Base-by-base conservation (phyloP, 805 yeast species). In the Candida boleticola region DNA sequence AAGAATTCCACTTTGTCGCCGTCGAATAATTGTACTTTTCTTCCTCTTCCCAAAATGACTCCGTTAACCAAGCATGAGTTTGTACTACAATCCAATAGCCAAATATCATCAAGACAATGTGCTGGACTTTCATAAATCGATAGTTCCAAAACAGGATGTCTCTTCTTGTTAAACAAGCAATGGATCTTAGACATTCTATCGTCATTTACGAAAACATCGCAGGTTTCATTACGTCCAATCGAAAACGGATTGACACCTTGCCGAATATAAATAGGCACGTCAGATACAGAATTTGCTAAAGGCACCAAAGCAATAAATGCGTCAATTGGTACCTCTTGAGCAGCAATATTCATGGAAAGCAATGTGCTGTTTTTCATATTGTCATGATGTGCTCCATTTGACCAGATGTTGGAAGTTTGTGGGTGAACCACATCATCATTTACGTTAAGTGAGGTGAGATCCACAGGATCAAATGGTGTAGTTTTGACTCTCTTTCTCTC, bases 181-280 rank as follows among this genome's bases (percentile, higher is more conserved):
- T 93, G 98, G 1, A 83, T 71, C 49, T 89, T 86, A 2, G 97
- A 90, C 52, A 92, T 75, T 36, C 97, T 65, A 51, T 76, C 84
- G 50, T 90, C 97, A 25, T 76, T 67, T 14, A 87, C 76, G 33
- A 68, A 69, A 26, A 78, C 73, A 55, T 85, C 81, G 45, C 86
- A 77, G 2, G 73, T 77, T 17, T 73, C 77, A 18, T 77, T 75
- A 27, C 98, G 69, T 1, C 99, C 98, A 41, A 92, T 74, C 42
- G 82, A 73, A 57, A 80, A 83, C 6, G 81, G 79, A 36, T 78
- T 80, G 16, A 74, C 71, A 21, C 87, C 86, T 54, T 84, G 89
- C 26, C 80, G 75, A n/a, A 89, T 68, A 44, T 71, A 67, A 5
- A 87, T 71, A 2, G 78, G 75, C 10, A 68, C 64, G 57, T 41